Evolutionary conservation across 1,284 basidiomycete species (phyloP), one percentile per base, ranked within the genome.

Genomic region (Boletus smithii): DNA sequence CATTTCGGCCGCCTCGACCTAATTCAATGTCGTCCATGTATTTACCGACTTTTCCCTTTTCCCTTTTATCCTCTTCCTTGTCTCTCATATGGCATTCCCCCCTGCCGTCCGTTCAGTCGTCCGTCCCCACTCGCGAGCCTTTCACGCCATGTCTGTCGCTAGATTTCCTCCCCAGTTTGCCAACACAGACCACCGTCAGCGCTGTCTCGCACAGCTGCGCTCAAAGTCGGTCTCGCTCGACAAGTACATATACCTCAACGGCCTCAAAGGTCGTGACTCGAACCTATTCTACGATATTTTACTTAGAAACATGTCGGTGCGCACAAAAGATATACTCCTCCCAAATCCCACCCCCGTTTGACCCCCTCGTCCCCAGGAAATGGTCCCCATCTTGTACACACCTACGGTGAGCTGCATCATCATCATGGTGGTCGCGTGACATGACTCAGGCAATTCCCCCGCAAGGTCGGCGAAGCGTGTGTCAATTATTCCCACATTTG

Each of bases 391-490:
- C 60, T 70, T 89, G 40, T 91, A 91, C 69, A 92, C 90, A 2
- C 91, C 89, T 3, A 80, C 76, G 48, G 79, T 80, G 42, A 48
- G 49, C 49, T 24, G 37, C 48, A n/a, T 3, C 23, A 29, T 3
- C 23, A 29, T 26, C 1, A 24, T 35, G 53, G 55, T 34, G 37
- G 32, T 58, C 55, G 56, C 34, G 44, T 48, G 46, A 46, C 53
- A 27, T 53, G 29, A 41, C 43, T 42, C 27, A 24, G 29, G 16
- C 16, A 16, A 27, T 3, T 11, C 9, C 26, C 22, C 31, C 33
- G 22, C 70, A 22, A 80, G 78, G 89, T 93, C 46, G 89, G 90
- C 31, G 86, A 89, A 53, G 87, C 83, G 0, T 91, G 88, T 63
- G 75, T 82, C 48, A 80, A 85, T 61, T 87, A 83, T 60, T 83